Evolutionary conservation across 805 yeast species (phyloP).

Genomic region (Suhomyces kilbournensis): DNA sequence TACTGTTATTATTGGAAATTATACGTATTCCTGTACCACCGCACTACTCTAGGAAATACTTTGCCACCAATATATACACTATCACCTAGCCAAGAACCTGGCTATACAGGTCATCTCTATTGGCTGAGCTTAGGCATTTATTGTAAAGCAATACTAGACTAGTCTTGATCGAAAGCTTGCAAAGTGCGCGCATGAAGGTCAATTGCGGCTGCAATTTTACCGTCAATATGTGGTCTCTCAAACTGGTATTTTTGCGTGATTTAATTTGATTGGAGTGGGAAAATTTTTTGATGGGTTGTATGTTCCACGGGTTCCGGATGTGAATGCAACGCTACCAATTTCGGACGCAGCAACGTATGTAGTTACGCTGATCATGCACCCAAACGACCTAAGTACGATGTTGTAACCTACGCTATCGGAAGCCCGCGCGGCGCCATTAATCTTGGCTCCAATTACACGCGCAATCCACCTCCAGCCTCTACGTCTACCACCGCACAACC

Average conservation of each 20-base stretch:
- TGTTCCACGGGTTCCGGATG: not conserved
- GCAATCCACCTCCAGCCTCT: not conserved
- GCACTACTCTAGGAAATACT: too few species aligned
- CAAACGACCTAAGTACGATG: not conserved
- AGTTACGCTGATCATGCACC: not conserved
- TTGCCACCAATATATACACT: too few species aligned
- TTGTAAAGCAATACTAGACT: not conserved
- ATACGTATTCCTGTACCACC: too few species aligned
- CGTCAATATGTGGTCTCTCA: not conserved
- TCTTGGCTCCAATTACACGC: too few species aligned
- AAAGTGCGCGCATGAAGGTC: not conserved
- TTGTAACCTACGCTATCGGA: not conserved
- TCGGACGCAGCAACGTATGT: not conserved
- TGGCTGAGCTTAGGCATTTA: too few species aligned
- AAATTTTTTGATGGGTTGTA: not conserved
- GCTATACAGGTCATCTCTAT: too few species aligned
- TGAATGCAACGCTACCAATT: not conserved
- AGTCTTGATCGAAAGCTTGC: not conserved
- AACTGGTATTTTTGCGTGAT: constrained; percentile 1
- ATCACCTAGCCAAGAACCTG: too few species aligned
- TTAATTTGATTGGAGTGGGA: not conserved
- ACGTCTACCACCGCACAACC: not conserved
- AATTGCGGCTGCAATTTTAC: not conserved
- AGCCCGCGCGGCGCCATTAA: not conserved
- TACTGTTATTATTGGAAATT: too few species aligned